Conservation (phyloP, 768 basidiomycete genomes). For the Pulveroboletus sp. region DNA sequence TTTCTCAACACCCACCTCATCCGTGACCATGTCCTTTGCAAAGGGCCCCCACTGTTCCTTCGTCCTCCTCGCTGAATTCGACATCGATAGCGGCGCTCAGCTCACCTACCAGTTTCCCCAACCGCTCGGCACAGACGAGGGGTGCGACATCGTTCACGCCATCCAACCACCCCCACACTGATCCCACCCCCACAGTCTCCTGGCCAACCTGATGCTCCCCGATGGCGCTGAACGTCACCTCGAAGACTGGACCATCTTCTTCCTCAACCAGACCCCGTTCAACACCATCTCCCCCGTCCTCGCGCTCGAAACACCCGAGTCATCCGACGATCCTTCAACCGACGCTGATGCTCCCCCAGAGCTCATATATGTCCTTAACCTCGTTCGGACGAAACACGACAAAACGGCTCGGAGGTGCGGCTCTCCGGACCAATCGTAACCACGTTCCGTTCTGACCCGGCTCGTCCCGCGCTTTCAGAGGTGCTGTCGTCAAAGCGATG, state of each 20-base stretch:
- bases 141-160: constrained; percentile 47
- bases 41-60: constrained; percentile 83
- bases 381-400: constrained; percentile 91
- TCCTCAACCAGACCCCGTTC: constrained; percentile 90
- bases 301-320: constrained; percentile 56
- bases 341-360: constrained; percentile 37
- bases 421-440: constrained; percentile 4
- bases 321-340: constrained; percentile 27
- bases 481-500: constrained; percentile 91
- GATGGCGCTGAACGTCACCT: constrained; percentile 94
- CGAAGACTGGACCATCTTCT: constrained; percentile 99
- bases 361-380: constrained; percentile 83
- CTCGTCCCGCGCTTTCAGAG: constrained; percentile 45
- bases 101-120: constrained; percentile 96
- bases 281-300: constrained; percentile 85
- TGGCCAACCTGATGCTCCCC: constrained; percentile 97
- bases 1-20: constrained; percentile 9
- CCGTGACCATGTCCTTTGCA: constrained; percentile 25
- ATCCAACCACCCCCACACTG: background rate
- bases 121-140: constrained; percentile 91
- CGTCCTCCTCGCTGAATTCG: constrained; percentile 96
- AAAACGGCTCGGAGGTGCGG: constrained; percentile 72
- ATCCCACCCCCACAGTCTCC: constrained; percentile 50
- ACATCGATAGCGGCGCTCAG: constrained; percentile 92
- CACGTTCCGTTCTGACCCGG: constrained; percentile 9